phyloP scores from a whole-genome alignment of 352 stramenopile species.

The Pythium pyrilobum region DNA sequence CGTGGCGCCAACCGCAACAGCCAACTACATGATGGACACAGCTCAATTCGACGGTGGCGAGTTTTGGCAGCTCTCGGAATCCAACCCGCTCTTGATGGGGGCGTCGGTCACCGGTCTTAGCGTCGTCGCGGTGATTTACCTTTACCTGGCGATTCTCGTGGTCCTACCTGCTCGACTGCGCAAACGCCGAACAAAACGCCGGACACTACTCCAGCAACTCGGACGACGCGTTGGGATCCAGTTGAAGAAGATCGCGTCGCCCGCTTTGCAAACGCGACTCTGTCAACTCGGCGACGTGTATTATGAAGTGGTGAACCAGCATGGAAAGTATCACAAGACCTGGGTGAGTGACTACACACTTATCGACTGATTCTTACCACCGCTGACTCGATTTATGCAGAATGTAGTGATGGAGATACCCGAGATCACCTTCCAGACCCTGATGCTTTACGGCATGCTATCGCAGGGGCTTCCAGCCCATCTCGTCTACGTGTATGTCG shows the following conservation, averaged over 20 bases:
- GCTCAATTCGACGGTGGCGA: conserved; percentile 34
- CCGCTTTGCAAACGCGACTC: too few relatives aligned
- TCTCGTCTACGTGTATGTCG: conserved; percentile 29
- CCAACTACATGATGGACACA: conserved; percentile 49
- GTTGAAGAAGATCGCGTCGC: too few relatives aligned
- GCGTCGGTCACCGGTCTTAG: conserved; percentile 18
- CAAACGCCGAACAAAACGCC: too few relatives aligned
- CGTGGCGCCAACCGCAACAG: conserved; percentile 27
- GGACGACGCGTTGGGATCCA: too few relatives aligned
- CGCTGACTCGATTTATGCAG: too few relatives aligned
- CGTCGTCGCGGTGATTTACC: conserved; percentile 3
- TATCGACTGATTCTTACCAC: background rate
- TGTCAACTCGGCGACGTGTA: too few relatives aligned
- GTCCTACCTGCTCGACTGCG: too few relatives aligned
- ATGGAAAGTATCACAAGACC: background rate
- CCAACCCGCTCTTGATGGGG: conserved; percentile 9
- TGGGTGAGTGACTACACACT: background rate
- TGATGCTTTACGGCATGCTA: conserved; percentile 28
- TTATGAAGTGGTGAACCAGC: background rate
- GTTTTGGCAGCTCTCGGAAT: conserved; percentile 38
- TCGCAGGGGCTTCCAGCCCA: conserved; percentile 14
- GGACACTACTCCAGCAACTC: too few relatives aligned
- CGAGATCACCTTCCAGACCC: conserved; percentile 26
- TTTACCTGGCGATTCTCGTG: too few relatives aligned
- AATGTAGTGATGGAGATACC: conserved; percentile 6